Evolutionary conservation across 2,329 filamentous ascomycete genomes (phyloP).

Genomic region (Dactylellina haptotyla): DNA sequence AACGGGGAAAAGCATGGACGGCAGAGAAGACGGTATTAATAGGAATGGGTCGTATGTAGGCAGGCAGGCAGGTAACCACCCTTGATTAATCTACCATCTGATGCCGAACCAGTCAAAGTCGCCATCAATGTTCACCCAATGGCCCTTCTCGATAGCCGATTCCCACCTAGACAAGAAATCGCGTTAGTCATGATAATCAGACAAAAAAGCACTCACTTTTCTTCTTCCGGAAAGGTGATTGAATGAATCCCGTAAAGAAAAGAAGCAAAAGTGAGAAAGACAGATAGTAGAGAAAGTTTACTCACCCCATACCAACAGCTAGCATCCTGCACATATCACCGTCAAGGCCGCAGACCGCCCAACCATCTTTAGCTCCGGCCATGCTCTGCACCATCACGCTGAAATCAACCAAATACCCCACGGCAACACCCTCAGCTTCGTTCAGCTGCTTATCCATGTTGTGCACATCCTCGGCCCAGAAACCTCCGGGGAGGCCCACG

Average conservation of each 20-base stretch:
- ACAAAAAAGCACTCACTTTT: conserved; percentile 18
- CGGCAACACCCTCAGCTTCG: conserved; percentile 35
- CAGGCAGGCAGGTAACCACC: neutral
- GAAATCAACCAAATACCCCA: conserved; percentile 41
- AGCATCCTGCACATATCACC: conserved; percentile 52
- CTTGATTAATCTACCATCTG: conserved; percentile 30
- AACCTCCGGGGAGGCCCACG: conserved; percentile 42
- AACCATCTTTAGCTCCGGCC: conserved; percentile 26
- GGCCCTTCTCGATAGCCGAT: conserved; percentile 47
- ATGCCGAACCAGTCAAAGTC: conserved; percentile 54
- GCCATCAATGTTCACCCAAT: conserved; percentile 54
- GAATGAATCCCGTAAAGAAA: neutral
- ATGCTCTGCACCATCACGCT: conserved; percentile 32
- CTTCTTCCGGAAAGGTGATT: neutral
- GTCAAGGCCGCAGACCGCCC: conserved; percentile 47
- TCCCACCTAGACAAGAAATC: conserved; percentile 32
- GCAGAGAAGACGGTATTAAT: neutral
- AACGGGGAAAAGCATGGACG: conserved; percentile 14
- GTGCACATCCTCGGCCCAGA: conserved; percentile 43
- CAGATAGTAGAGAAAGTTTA: neutral
- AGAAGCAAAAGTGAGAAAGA: conserved; percentile 4
- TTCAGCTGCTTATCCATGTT: conserved; percentile 26
- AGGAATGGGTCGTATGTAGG: conserved; percentile 9
- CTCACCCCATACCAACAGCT: conserved; percentile 52
- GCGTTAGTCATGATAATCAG: conserved; percentile 10